Evolutionary conservation across 2,329 filamentous ascomycete species (phyloP), one percentile per base, ranked within the genome.

Genomic region (Diaporthe ampelina): DNA sequence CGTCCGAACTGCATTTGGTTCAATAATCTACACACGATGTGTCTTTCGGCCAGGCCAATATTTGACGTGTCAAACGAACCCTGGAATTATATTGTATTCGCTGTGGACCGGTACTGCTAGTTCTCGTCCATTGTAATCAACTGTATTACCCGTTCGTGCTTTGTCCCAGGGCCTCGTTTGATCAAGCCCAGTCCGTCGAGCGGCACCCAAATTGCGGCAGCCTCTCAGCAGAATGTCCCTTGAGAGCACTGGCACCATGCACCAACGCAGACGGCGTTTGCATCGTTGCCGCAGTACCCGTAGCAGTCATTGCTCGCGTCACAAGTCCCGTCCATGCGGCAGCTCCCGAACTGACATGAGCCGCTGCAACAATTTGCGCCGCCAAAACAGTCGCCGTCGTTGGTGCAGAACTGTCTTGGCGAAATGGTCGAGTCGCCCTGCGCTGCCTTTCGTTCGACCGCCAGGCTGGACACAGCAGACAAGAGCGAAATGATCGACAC

Each of bases 271-370:
- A 65, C 19, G 6, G 43, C 61, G 3, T 35, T 35, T 35, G 26
- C 43, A 2, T 67, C 61, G 43, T 67, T 50, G 29, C 61, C 61
- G n/a, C 61, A 67, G 13, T 15, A 15, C 21, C 43, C 61, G 29
- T 50, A 67, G 15, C 61, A 67, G 43, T 67, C 61, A 26, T 67
- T 67, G 61, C 21, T 52, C 21, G 43, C 43, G 29, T 67, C 61
- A 19, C 61, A 67, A 11, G 19, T 67, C 21, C 61, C 61, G 19
- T 67, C 61, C 29, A 24, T 52, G 43, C 61, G 43, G 61, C 61
- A 67, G 45, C 61, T 65, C 4, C 61, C 61, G 11, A 35, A 17
- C 13, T 35, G 9, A 24, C 61, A 65, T 35, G 29, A 35, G 1
- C 61, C 61, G 50, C 61, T 65, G 43, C 61, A 65, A 21, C 61